These are phyloP conservation scores for Onygenales sp. DNA, from an alignment of 2,329 filamentous ascomycete genomes.

Conservation along the genomic window DNA sequence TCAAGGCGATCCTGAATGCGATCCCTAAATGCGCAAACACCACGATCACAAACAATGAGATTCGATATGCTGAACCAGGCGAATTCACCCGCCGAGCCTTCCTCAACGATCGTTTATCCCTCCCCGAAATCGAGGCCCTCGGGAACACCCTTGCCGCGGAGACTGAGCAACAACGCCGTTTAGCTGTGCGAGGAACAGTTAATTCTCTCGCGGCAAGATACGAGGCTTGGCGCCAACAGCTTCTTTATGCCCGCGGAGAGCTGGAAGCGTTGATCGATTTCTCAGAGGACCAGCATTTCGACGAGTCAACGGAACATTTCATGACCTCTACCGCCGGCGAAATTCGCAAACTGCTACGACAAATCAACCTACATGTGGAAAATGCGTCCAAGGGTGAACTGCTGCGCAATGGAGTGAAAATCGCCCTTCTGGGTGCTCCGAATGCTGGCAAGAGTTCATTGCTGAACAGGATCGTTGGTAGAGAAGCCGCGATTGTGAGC, in stretches of 20 bases:
- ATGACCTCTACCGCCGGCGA: slow-evolving; percentile 59
- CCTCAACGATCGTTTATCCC: slow-evolving; percentile 70
- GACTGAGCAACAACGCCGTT: slow-evolving; percentile 85
- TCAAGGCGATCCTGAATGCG: slow-evolving; percentile 73
- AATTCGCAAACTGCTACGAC: slow-evolving; percentile 49
- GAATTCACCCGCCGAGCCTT: slow-evolving; percentile 94
- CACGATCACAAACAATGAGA: slow-evolving; percentile 19
- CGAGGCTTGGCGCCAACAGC: slow-evolving; percentile 66
- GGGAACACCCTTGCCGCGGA: slow-evolving; percentile 54
- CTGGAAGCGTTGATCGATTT: slow-evolving; percentile 96
- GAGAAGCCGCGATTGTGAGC: slow-evolving; percentile 92
- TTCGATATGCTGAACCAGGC: slow-evolving; percentile 86
- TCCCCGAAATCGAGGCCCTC: slow-evolving; percentile 68
- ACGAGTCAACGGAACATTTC: slow-evolving; percentile 68
- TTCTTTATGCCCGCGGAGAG: slow-evolving; percentile 78
- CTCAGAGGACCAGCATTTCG: slow-evolving; percentile 93
- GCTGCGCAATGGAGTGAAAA: slow-evolving; percentile 70
- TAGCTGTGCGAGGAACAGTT: slow-evolving; percentile 70
- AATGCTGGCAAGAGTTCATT: slow-evolving; percentile 94
- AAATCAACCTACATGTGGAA: slow-evolving; percentile 59
- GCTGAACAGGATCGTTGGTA: slow-evolving; percentile 79
- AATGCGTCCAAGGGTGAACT: slow-evolving; percentile 78
- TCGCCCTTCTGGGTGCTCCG: slow-evolving; percentile 81
- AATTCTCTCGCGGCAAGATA: slow-evolving; percentile 65
- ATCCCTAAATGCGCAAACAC: slow-evolving; percentile 44